Evolutionary conservation across 768 basidiomycete genomes (phyloP), one percentile per base, ranked within the genome.

Genomic region (Dendrothele bispora): DNA sequence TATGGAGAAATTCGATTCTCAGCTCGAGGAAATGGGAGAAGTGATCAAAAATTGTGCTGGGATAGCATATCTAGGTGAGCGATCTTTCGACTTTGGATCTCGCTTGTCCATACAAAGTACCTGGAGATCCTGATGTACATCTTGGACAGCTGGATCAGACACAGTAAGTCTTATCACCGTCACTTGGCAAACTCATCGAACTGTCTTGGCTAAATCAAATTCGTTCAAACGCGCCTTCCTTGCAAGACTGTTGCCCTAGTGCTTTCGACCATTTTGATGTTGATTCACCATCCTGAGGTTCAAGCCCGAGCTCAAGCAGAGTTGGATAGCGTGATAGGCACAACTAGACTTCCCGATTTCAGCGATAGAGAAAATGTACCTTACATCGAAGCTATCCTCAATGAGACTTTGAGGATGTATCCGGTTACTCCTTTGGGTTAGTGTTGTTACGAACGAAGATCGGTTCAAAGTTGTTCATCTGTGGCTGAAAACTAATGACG

Each of bases 351-450:
- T 5, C 75, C 75, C 27, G 67, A 65, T 17, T 74, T 76, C 48
- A 22, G 55, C 28, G 75, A 77, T 50, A 59, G 67, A 29, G 51
- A 57, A 12, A 61, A 61, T 0, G 58, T 78, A 40, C 72, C 76
- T 1, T 77, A 71, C 50, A 41, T 76, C 17, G 66, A 72, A n/a
- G 77, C 78, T 1, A 61, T 77, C 18, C 48, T 66, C 0, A 61
- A 69, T 18, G 78, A 79, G 52, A 58, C 70, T 0, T 40, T 76
- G 48, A 66, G 77, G 14, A 77, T 74, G 73, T 54, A 63, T 39
- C 56, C 55, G 5, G 64, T 72, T n/a, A 43, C 48, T 1, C 74
- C 75, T 10, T 36, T 68, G 8, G 68, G 75, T 73, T 35, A 7
- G 46, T 34, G 28, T 38, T 44, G 48, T 7, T 5, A n/a, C 17